Evolutionary conservation across 192 early-diverging fungal species (phyloP), one percentile per base, ranked within the genome.

Genomic region (Phycomyces nitens): DNA sequence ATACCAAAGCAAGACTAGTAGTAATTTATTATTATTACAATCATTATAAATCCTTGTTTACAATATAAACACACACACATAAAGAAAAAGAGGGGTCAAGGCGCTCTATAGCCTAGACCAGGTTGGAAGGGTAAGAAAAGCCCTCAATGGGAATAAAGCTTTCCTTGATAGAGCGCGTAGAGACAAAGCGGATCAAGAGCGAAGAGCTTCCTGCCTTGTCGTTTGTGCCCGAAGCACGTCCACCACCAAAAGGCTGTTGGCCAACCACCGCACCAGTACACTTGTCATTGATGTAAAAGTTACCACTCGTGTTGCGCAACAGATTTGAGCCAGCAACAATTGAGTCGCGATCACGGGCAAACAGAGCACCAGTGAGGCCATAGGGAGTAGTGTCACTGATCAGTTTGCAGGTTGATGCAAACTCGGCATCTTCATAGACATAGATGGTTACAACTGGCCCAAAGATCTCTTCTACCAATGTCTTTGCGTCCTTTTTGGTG

Each of bases 221-320:
- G 72, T 99, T 99, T n/a, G 96, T 99, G 51, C 96, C 96, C 14
- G 92, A 94, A 16, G 84, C 89, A 66, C 94, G 86, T 65, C 85
- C 86, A 66, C 96, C 96, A 68, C 96, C 96, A 74, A 99, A 99
- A 18, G 96, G 90, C 82, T 99, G 96, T 77, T 99, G 96, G 61
- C 95, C 94, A 50, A 97, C 95, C 34, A 97, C 90, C 34, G 95
- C 96, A 50, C 96, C 96, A 47, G 96, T 99, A 70, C 88, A 94
- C 77, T 99, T 99, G 83, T 99, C 96, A 74, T 99, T 99, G 73
- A 99, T 88, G 77, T 99, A 99, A 62, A 99, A 96, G 86, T 99
- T 99, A 40, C 96, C 96, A 5, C 93, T 90, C 39, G 90, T 84
- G 77, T 99, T 80, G 47, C 94, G 85, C 59, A 99, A 82, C 56